These are phyloP conservation scores for Draba incana DNA, from an alignment of 345 rosid genomes.

Conservation along the genomic window DNA sequence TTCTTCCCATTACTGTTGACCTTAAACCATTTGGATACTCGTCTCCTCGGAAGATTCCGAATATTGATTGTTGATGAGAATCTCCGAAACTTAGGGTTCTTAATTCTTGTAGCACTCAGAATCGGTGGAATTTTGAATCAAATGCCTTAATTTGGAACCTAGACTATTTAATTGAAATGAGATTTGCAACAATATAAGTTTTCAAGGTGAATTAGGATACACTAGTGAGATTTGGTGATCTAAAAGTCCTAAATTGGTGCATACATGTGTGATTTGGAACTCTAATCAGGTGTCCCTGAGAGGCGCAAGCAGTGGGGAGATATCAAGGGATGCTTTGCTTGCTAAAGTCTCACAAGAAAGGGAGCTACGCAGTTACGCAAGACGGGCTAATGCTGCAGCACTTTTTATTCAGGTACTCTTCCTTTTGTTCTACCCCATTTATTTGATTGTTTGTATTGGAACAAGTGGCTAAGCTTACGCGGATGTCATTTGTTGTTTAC, in stretches of 20 bases:
- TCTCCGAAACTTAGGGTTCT: too few relatives aligned
- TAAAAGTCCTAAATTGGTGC: background rate
- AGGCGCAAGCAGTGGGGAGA: constrained; percentile 89
- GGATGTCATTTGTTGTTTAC: too few relatives aligned
- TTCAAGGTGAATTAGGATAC: background rate
- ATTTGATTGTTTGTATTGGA: background rate
- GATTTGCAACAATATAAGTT: background rate
- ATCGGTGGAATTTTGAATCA: constrained; percentile 7
- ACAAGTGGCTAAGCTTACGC: constrained; percentile 14
- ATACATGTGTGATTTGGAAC: background rate
- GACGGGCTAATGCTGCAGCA: constrained; percentile 76
- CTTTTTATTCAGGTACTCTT: constrained; percentile 63
- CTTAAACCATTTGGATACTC: background rate
- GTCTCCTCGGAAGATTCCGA: too few relatives aligned
- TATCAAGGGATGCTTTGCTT: constrained; percentile 87
- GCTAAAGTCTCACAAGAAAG: constrained; percentile 84
- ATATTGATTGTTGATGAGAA: too few relatives aligned
- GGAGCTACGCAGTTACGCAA: constrained; percentile 74
- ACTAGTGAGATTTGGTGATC: background rate
- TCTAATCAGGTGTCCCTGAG: constrained; percentile 80
- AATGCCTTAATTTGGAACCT: background rate
- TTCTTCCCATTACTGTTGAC: background rate
- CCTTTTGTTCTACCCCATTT: background rate
- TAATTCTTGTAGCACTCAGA: background rate
- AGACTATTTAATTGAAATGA: background rate